Conservation (phyloP, 345 rosid genomes). For the Corymbia maculata region DNA sequence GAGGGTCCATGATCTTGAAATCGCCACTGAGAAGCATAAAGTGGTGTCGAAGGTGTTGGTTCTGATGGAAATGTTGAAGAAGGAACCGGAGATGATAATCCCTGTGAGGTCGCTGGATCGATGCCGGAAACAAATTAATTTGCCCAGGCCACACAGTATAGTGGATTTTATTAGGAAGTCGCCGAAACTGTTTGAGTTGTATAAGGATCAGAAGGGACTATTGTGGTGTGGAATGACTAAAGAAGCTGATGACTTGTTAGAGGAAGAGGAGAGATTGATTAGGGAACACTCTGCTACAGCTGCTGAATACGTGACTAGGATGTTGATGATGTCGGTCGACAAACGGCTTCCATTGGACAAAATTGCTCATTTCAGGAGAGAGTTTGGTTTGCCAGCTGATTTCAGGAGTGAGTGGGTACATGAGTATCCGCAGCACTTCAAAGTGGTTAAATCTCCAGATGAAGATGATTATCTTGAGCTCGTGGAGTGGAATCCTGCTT, state of each 20-base stretch:
- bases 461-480: slow-evolving; percentile 61
- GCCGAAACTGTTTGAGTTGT: slow-evolving; percentile 69
- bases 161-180: slow-evolving; percentile 61
- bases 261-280: slow-evolving; percentile 48
- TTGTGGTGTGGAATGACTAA: slow-evolving; percentile 80
- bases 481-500: slow-evolving; percentile 66
- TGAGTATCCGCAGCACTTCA: slow-evolving; percentile 55
- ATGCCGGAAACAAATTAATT: slow-evolving; percentile 41
- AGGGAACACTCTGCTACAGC: slow-evolving; percentile 58
- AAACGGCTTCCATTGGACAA: slow-evolving; percentile 54
- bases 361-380: slow-evolving; percentile 68
- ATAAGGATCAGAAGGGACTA: slow-evolving; percentile 61
- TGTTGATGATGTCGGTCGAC: slow-evolving; percentile 68
- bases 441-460: slow-evolving; percentile 33
- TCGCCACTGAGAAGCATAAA: background rate
- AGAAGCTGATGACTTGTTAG: slow-evolving; percentile 45
- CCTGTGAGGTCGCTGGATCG: slow-evolving; percentile 45
- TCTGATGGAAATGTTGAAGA: slow-evolving; percentile 53
- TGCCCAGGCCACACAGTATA: slow-evolving; percentile 61
- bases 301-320: slow-evolving; percentile 71
- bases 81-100: slow-evolving; percentile 68
- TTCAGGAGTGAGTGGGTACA: slow-evolving; percentile 65
- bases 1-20: background rate
- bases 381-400: slow-evolving; percentile 76
- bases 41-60: background rate